Conservation (phyloP, 2,329 filamentous ascomycete genomes). For the Exophiala oligosperma region DNA sequence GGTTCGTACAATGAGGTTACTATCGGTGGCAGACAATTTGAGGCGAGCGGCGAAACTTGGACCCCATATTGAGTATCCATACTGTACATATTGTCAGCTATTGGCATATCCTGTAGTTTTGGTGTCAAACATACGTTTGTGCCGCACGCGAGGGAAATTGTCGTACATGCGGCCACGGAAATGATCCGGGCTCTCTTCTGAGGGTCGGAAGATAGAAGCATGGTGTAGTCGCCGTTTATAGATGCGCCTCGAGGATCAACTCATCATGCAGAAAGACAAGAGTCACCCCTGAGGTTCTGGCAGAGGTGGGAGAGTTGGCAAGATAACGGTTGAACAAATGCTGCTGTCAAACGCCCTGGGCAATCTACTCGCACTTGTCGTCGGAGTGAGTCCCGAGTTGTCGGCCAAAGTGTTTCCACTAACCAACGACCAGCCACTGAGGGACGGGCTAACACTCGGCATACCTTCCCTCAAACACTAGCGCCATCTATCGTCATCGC, state of each 20-base stretch:
- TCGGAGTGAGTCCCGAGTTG: conserved; percentile 2
- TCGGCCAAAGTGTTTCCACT: neutral
- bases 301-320: neutral
- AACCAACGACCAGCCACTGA: neutral
- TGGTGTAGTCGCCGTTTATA: neutral
- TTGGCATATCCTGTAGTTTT: neutral
- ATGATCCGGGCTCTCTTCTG: conserved; percentile 63
- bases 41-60: conserved; percentile 89
- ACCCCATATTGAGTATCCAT: conserved; percentile 97
- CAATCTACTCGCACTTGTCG: neutral
- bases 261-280: conserved; percentile 8
- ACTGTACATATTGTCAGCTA: conserved; percentile 54
- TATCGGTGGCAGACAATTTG: conserved; percentile 85
- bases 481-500: neutral
- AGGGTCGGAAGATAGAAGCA: conserved; percentile 22
- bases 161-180: conserved; percentile 80
- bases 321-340: neutral
- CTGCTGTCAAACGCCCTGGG: neutral
- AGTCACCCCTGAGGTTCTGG: neutral
- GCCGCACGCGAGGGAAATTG: conserved; percentile 84
- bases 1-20: conserved; percentile 76
- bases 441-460: neutral
- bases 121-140: conserved; percentile 69
- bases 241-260: neutral
- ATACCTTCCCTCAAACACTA: neutral